Percentiles rank a stretch among this genome's conserved stretches.
Conservation (phyloP, 306 rosid species). For the Vicia faba region DNA sequence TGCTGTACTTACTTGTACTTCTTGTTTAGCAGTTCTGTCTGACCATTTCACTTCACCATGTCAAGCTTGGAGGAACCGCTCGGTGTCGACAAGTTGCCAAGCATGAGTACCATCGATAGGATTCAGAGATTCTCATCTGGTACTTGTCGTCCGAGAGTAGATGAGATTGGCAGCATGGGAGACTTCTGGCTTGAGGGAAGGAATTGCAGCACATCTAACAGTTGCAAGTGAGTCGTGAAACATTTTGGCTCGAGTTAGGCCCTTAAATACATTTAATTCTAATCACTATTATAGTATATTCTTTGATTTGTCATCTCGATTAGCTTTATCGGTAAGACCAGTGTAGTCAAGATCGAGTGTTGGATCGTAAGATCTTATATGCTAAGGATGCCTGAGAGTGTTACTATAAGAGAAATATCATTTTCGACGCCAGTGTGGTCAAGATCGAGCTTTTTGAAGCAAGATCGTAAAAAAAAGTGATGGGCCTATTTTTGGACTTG, state of each 20-base stretch:
- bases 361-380: too few species aligned
- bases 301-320: neutral
- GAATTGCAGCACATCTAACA: slow-evolving; percentile 77
- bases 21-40: slow-evolving; percentile 35
- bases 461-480: too few species aligned
- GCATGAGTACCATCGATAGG: slow-evolving; percentile 76
- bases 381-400: too few species aligned
- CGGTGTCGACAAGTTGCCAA: slow-evolving; percentile 84
- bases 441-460: too few species aligned
- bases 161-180: slow-evolving; percentile 62
- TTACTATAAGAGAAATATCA: too few species aligned
- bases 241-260: slow-evolving; percentile 14
- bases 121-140: slow-evolving; percentile 73
- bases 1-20: slow-evolving; percentile 26
- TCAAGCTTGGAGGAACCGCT: slow-evolving; percentile 92
- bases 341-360: neutral
- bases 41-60: slow-evolving; percentile 51
- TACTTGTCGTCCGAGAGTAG: slow-evolving; percentile 72
- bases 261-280: neutral
- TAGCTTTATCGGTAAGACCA: slow-evolving; percentile 10
- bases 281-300: neutral
- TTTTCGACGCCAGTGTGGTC: too few species aligned
- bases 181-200: slow-evolving; percentile 71
- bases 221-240: slow-evolving; percentile 55
- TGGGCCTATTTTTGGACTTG: too few species aligned